A percentile compares a stretch with the other conserved stretches of the same genome.
These are phyloP conservation scores for Syncephalastrum monosporum DNA, from an alignment of 371 early-diverging fungal genomes.

Conservation along the genomic window DNA sequence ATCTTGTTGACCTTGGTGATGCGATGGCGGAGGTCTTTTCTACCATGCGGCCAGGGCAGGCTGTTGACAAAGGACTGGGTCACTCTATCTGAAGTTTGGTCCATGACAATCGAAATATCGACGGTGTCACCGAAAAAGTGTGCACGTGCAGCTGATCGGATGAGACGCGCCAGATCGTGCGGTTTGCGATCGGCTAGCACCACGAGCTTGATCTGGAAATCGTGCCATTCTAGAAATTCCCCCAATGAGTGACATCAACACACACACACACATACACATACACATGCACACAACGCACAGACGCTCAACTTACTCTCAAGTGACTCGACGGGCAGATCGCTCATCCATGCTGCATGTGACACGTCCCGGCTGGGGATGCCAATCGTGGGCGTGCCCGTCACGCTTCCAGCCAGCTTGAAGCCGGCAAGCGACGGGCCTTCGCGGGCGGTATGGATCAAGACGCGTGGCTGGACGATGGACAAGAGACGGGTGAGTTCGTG, in stretches of 20 bases:
- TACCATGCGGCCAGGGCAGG: conserved; percentile 52
- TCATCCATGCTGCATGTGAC: conserved; percentile 48
- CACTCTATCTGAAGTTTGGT: conserved; percentile 47
- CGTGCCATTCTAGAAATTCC: conserved; percentile 52
- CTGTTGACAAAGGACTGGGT: conserved; percentile 48
- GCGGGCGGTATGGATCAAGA: conserved; percentile 26
- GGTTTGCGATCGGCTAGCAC: conserved; percentile 57
- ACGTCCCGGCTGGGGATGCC: conserved; percentile 47
- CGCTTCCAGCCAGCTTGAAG: conserved; percentile 15
- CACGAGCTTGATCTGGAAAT: conserved; percentile 48
- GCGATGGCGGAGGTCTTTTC: conserved; percentile 53
- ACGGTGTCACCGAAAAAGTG: conserved; percentile 57
- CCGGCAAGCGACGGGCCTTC: conserved; percentile 4
- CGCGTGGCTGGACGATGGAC: conserved; percentile 16
- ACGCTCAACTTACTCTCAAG: conserved; percentile 44
- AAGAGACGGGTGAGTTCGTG: conserved; percentile 21
- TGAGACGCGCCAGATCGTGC: conserved; percentile 48
- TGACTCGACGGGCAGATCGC: conserved; percentile 48
- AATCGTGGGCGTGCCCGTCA: conserved; percentile 33
- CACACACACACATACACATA: no score
- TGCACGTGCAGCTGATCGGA: conserved; percentile 49
- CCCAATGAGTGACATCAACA: background rate
- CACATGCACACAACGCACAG: no score
- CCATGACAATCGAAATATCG: conserved; percentile 57
- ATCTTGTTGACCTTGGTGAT: conserved; percentile 53